phyloP scores from a whole-genome alignment of 2,329 filamentous ascomycete species.

The Colletotrichum theobromicola region DNA sequence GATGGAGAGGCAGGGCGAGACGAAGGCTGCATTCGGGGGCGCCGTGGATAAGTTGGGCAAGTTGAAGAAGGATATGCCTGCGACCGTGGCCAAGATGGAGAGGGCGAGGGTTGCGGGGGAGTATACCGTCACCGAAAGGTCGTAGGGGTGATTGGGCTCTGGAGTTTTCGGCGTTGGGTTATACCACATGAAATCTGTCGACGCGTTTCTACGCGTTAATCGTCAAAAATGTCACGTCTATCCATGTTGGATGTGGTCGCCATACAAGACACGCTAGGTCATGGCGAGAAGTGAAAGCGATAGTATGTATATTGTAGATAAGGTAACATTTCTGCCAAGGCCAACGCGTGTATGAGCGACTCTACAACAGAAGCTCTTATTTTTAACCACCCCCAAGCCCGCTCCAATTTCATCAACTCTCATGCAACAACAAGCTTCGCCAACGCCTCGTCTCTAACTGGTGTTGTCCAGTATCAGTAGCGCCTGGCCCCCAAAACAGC shows the following conservation, averaged over 20 bases:
- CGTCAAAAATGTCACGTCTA: not conserved
- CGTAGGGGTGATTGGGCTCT: not conserved
- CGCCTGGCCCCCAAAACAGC: conserved; percentile 10
- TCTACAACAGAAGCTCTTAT: conserved; percentile 18
- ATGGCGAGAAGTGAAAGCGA: not conserved
- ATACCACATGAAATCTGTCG: not conserved
- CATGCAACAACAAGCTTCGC: conserved; percentile 9
- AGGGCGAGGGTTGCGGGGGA: conserved; percentile 64
- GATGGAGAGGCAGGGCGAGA: conserved; percentile 49
- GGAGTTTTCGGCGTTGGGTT: conserved; percentile 2
- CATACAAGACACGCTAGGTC: not conserved
- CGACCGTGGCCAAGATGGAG: conserved; percentile 69
- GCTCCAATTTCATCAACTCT: not conserved
- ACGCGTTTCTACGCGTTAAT: not conserved
- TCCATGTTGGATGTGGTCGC: not conserved
- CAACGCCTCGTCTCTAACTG: conserved; percentile 21
- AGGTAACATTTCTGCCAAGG: not conserved
- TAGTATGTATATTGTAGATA: conserved; percentile 13
- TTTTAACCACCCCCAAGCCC: conserved; percentile 6
- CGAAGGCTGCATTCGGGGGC: conserved; percentile 51
- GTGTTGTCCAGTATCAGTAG: conserved; percentile 18
- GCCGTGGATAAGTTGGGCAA: conserved; percentile 57
- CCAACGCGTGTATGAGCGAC: conserved; percentile 1
- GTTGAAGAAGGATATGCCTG: conserved; percentile 65
- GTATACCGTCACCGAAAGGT: conserved; percentile 55